A percentile compares a stretch with the other conserved stretches of the same genome.
phyloP scores from a whole-genome alignment of 805 yeast genomes.

The Barnettozyma wickerhamii region DNA sequence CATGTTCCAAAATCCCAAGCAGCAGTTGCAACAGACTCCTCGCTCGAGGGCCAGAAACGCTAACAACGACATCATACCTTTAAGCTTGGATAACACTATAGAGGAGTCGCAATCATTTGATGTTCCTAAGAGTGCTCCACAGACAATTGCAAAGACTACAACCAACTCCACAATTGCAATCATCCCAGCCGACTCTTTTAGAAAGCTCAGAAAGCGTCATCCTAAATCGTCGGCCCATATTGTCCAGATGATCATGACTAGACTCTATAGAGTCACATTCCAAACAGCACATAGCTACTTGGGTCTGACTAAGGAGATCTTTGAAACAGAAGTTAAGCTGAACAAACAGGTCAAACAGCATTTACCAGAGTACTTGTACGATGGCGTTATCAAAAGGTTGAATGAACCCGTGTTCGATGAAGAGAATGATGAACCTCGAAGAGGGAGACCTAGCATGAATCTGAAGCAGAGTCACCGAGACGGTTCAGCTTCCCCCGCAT shows the following conservation, averaged over 20 bases:
- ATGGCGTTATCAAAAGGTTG: slow-evolving; percentile 47
- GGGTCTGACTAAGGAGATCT: slow-evolving; percentile 77
- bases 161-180: slow-evolving; percentile 82
- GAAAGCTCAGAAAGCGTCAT: slow-evolving; percentile 61
- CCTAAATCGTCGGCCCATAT: slow-evolving; percentile 93
- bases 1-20: not conserved
- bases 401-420: slow-evolving; percentile 13
- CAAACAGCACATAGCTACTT: slow-evolving; percentile 85
- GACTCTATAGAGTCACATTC: slow-evolving; percentile 86
- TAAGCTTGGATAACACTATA: slow-evolving; percentile 14
- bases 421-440: not conserved
- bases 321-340: slow-evolving; percentile 66
- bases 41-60: slow-evolving; percentile 1
- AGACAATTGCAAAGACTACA: slow-evolving; percentile 69
- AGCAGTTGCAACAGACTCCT: not conserved
- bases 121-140: slow-evolving; percentile 8
- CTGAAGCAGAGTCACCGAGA: not conserved
- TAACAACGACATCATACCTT: slow-evolving; percentile 16
- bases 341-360: slow-evolving; percentile 46
- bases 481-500: slow-evolving; percentile 4
- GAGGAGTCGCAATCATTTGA: not conserved
- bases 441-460: not conserved
- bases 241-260: slow-evolving; percentile 84
- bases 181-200: slow-evolving; percentile 82
- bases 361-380: slow-evolving; percentile 62